Conservation (phyloP, 1,139 yeast genomes). For the Nakaseomyces uthaithaninus region DNA sequence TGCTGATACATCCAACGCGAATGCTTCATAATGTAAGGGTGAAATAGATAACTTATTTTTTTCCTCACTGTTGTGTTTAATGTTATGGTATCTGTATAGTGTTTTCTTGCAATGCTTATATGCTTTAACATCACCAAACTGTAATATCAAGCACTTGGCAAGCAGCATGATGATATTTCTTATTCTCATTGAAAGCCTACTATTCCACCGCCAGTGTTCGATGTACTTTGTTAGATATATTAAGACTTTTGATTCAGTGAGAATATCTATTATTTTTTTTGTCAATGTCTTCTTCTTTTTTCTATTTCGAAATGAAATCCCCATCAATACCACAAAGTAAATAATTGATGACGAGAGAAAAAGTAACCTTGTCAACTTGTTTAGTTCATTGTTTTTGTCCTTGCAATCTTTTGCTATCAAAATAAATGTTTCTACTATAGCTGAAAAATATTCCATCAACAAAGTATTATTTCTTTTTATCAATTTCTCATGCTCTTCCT, state of each 20-base stretch:
- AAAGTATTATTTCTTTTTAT: conserved; percentile 22
- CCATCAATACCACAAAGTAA: conserved; percentile 37
- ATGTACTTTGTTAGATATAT: conserved; percentile 43
- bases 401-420: conserved; percentile 23
- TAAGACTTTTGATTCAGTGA: conserved; percentile 36
- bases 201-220: conserved; percentile 61
- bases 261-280: conserved; percentile 18
- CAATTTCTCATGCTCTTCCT: conserved; percentile 15
- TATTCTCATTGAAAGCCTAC: conserved; percentile 35
- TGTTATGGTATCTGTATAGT: conserved; percentile 39
- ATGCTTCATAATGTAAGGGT: conserved; percentile 73
- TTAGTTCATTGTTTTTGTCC: conserved; percentile 19
- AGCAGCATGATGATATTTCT: conserved; percentile 50
- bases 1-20: conserved; percentile 63
- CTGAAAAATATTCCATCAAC: conserved; percentile 13
- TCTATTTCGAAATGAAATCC: not conserved
- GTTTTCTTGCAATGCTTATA: conserved; percentile 44
- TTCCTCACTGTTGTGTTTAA: conserved; percentile 33
- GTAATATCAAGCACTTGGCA: conserved; percentile 52
- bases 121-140: conserved; percentile 52
- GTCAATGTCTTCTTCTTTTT: conserved; percentile 4
- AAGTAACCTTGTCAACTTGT: conserved; percentile 26
- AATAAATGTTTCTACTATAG: conserved; percentile 18
- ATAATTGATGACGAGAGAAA: conserved; percentile 45
- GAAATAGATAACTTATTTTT: conserved; percentile 44